phyloP scores from a whole-genome alignment of 2,329 filamentous ascomycete species.

The Ilyonectria destructans region DNA sequence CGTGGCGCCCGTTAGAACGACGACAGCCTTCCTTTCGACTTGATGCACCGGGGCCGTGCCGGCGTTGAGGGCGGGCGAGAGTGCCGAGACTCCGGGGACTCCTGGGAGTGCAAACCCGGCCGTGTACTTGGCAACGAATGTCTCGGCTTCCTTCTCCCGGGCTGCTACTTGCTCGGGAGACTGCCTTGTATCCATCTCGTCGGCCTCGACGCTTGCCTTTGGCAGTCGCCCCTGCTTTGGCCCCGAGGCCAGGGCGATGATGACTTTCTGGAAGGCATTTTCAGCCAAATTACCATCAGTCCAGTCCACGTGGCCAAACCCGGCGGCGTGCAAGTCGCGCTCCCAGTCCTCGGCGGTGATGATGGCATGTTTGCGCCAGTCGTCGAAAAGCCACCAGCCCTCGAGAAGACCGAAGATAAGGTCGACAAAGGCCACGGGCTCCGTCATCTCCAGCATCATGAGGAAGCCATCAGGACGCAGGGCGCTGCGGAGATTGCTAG shows the following conservation, averaged over 20 bases:
- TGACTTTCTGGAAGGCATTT: conserved; percentile 4
- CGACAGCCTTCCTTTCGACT: too few species aligned
- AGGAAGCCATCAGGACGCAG: conserved; percentile 22
- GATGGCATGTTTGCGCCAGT: conserved; percentile 15
- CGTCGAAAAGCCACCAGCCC: conserved; percentile 32
- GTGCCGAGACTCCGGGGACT: too few species aligned
- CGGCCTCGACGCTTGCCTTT: too few species aligned
- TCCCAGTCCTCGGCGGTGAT: not conserved
- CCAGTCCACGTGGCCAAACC: conserved; percentile 30
- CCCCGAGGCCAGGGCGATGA: conserved; percentile 24
- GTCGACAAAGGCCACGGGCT: conserved; percentile 7
- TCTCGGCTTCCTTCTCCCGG: too few species aligned
- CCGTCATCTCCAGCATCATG: conserved; percentile 25
- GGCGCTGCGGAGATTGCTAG: not conserved
- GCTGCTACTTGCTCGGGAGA: too few species aligned
- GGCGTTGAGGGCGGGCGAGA: too few species aligned
- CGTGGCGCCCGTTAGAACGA: conserved; percentile 14
- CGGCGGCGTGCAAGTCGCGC: not conserved
- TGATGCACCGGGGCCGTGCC: too few species aligned
- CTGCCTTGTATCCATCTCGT: too few species aligned
- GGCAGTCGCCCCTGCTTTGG: too few species aligned
- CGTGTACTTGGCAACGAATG: too few species aligned
- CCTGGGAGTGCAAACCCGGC: too few species aligned
- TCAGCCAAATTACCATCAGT: conserved; percentile 20
- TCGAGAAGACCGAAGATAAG: conserved; percentile 21